Percentiles rank a stretch among this genome's conserved stretches.
phyloP scores from a whole-genome alignment of 345 rosid species.

The Ceriops tagal region DNA sequence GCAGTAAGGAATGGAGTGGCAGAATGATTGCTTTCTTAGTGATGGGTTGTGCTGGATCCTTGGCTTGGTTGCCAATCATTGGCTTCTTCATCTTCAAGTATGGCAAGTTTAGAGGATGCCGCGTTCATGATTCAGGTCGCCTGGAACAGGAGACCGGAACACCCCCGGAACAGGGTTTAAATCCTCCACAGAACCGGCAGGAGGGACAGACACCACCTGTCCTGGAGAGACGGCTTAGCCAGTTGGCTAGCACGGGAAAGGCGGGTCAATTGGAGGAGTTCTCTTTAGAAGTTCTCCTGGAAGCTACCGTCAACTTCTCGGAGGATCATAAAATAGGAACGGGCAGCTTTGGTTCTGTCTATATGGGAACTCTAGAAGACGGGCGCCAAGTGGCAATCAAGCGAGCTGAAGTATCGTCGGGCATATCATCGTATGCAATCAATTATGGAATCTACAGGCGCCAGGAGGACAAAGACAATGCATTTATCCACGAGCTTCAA shows the following conservation, averaged over 20 bases:
- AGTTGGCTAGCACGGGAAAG: conserved; percentile 56
- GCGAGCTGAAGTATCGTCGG: conserved; percentile 48
- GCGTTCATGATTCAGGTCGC: conserved; percentile 71
- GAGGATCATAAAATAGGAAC: conserved; percentile 51
- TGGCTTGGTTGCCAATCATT: conserved; percentile 29
- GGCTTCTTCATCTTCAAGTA: conserved; percentile 39
- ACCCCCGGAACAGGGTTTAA: neutral
- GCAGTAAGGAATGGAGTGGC: conserved; percentile 30
- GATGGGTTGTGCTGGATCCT: conserved; percentile 63
- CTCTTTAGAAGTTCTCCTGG: conserved; percentile 38
- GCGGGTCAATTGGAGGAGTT: conserved; percentile 58
- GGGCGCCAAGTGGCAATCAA: conserved; percentile 74
- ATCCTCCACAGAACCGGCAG: conserved; percentile 8
- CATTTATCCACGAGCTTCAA: conserved; percentile 77
- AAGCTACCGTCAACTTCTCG: conserved; percentile 61
- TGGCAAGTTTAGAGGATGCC: conserved; percentile 45
- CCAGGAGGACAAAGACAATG: conserved; percentile 57
- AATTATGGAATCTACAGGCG: conserved; percentile 16
- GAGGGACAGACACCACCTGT: conserved; percentile 9
- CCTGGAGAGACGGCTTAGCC: conserved; percentile 58
- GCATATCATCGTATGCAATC: conserved; percentile 16
- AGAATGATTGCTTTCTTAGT: conserved; percentile 48
- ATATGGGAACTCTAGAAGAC: conserved; percentile 46
- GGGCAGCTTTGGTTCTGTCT: conserved; percentile 82
- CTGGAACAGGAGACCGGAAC: conserved; percentile 35